A percentile compares a stretch with the other conserved stretches of the same genome.
Conservation (phyloP, 441 rosid species). For the Omphalea diandra region DNA sequence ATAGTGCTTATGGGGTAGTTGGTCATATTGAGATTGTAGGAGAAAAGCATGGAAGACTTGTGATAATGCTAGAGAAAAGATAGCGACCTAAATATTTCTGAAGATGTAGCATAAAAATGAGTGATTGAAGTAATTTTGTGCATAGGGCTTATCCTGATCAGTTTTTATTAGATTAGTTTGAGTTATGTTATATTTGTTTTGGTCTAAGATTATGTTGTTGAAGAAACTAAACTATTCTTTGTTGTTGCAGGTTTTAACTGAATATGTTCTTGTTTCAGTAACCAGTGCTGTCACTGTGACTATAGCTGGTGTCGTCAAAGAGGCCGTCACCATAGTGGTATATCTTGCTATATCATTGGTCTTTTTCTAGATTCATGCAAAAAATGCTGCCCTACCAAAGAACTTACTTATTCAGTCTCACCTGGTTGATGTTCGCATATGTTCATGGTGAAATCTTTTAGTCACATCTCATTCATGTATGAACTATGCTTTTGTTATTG, state of each 20-base stretch:
- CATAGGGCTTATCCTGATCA: not conserved
- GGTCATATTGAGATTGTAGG: slow-evolving; percentile 5
- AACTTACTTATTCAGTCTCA: not conserved
- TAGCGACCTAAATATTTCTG: not conserved
- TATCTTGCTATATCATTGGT: slow-evolving; percentile 10
- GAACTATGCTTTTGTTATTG: not conserved
- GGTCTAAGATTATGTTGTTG: not conserved
- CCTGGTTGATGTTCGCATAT: too few species aligned
- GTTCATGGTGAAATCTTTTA: not conserved
- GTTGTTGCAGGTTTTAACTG: slow-evolving; percentile 78
- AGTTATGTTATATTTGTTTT: slow-evolving; percentile 9
- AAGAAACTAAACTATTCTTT: slow-evolving; percentile 18
- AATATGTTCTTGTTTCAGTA: slow-evolving; percentile 87
- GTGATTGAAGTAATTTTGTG: not conserved
- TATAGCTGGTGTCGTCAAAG: slow-evolving; percentile 97
- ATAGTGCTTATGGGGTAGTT: not conserved
- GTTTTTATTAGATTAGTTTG: not conserved
- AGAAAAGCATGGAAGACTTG: not conserved
- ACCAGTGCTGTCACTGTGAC: slow-evolving; percentile 98
- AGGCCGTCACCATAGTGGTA: slow-evolving; percentile 97
- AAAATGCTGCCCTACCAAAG: slow-evolving; percentile 5
- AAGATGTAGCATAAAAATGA: not conserved
- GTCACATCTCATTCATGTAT: not conserved
- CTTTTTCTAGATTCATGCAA: not conserved
- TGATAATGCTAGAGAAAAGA: not conserved